These are phyloP conservation scores for Annulohypoxylon nitens DNA, from an alignment of 495 filamentous ascomycete genomes.

Conservation along the genomic window DNA sequence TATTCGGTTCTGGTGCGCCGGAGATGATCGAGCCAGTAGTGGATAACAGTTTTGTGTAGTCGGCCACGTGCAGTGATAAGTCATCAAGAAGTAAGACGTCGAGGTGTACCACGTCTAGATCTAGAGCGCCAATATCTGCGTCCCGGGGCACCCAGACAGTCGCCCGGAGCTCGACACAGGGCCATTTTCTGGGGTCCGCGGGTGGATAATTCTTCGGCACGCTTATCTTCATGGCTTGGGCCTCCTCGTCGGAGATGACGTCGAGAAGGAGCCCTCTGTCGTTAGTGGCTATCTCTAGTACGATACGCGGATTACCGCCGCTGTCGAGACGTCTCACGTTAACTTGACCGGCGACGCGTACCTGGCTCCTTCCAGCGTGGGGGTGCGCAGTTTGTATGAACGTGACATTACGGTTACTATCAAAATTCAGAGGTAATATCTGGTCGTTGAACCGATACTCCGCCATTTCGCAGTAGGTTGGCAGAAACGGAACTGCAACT, in stretches of 20 bases:
- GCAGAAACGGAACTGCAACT: conserved; percentile 28
- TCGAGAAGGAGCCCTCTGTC: conserved; percentile 52
- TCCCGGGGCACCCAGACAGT: conserved; percentile 60
- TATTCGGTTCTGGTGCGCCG: conserved; percentile 22
- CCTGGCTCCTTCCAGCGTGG: conserved; percentile 31
- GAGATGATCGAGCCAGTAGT: conserved; percentile 50
- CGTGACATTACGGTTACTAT: conserved; percentile 45
- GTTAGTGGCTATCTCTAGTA: conserved; percentile 56
- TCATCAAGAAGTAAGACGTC: conserved; percentile 58
- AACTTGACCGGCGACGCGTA: conserved; percentile 57
- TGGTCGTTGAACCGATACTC: conserved; percentile 50
- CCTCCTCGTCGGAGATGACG: conserved; percentile 46
- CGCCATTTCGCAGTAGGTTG: conserved; percentile 49
- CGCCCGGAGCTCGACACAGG: conserved; percentile 56
- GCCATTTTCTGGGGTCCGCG: conserved; percentile 34
- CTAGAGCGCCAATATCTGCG: conserved; percentile 47
- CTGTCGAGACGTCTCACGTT: conserved; percentile 53
- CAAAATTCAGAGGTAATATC: conserved; percentile 51
- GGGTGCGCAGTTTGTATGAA: conserved; percentile 41
- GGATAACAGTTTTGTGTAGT: conserved; percentile 42
- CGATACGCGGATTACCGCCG: conserved; percentile 48
- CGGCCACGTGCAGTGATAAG: conserved; percentile 50
- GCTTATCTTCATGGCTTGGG: conserved; percentile 51
- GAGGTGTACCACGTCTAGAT: conserved; percentile 53
- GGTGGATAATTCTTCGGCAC: conserved; percentile 51